Evolutionary conservation across 495 filamentous ascomycete genomes (phyloP), one percentile per base, ranked within the genome.

Genomic region (Xylaria cubensis): DNA sequence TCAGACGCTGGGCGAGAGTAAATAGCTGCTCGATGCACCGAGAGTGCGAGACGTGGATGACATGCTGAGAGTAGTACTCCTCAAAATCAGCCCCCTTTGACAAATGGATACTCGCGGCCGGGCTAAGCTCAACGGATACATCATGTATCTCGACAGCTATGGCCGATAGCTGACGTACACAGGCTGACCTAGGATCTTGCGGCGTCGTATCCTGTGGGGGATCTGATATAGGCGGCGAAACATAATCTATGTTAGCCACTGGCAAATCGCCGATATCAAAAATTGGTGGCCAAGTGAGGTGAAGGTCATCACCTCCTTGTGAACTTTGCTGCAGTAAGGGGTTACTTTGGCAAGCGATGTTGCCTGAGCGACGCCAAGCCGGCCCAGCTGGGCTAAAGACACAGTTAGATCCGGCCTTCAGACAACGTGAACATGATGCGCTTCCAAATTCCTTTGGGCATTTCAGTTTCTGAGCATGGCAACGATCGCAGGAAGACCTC

Each of bases 381-480:
- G 76, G 74, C n/a, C 76, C 74, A 44, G 78, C 79, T 36, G 79
- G 79, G 56, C 81, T 82, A 70, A 77, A 83, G 48, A 79, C 51
- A 48, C 81, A 83, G 24, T 59, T 10, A 15, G 74, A 66, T 50
- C 75, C 75, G 48, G 81, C 81, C 71, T 79, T 83, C 2, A 75
- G 41, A 70, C 80, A 83, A 51, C 81, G 77, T 13, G 76, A 74
- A 61, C 81, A 83, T n/a, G 70, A 73, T 41, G 72, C 64, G 36
- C 75, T 39, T 13, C 78, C 81, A 4, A 70, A 59, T 61, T 74
- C 59, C 67, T 79, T 79, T 3, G 80, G 81, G 67, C 81, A 83
- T 67, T 80, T 79, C 32, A 80, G 79, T 73, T 83, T 83, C 41
- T 83, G 79, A 21, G 76, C 77, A 67, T 83, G 81, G 64, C 81